Evolutionary conservation across 2,329 filamentous ascomycete genomes (phyloP).

Genomic region (Neoscytalidium dimidiatum): DNA sequence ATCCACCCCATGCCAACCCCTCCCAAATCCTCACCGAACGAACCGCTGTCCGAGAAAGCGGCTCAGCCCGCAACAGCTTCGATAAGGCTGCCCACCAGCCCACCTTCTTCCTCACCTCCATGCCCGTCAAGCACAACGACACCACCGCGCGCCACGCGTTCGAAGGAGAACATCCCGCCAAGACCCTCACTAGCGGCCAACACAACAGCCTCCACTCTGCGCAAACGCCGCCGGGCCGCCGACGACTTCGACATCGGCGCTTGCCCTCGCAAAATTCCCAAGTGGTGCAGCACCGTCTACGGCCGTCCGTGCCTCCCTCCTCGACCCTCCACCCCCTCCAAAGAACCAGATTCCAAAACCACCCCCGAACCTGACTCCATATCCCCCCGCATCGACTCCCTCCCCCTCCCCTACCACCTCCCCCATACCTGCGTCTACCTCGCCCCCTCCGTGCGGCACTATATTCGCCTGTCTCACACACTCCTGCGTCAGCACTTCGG

Average conservation of each 20-base stretch:
- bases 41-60: neutral
- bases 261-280: conserved; percentile 8
- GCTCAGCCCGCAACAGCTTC: neutral
- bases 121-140: neutral
- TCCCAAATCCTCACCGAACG: neutral
- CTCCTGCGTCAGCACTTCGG: neutral
- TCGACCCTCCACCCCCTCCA: conserved; percentile 26
- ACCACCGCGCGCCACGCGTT: neutral
- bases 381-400: conserved; percentile 23
- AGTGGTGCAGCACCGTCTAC: conserved; percentile 15
- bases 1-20: neutral
- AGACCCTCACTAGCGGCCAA: neutral
- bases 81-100: neutral
- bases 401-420: neutral
- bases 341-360: neutral
- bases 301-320: conserved; percentile 21
- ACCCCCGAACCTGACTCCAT: conserved; percentile 17
- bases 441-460: neutral
- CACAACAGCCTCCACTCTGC: neutral
- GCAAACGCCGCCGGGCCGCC: neutral
- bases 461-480: neutral
- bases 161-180: neutral
- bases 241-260: conserved; percentile 14
- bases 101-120: neutral
- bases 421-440: neutral